phyloP scores from a whole-genome alignment of 164 flowering plant genomes.

The Chloranthus sessilifolius region DNA sequence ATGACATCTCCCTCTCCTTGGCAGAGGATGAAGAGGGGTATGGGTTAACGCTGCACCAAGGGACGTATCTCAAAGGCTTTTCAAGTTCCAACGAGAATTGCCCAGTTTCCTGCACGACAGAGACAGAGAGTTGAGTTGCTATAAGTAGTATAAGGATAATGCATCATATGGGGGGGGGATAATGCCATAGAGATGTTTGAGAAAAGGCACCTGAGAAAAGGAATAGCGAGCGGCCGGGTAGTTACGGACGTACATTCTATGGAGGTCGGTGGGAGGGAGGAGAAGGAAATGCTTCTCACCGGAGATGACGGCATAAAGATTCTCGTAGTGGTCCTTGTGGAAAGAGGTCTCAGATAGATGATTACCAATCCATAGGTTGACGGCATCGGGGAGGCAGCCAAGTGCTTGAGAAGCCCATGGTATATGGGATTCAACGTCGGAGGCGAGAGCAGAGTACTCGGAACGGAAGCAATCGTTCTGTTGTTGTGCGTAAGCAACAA shows the following conservation, averaged over 20 bases:
- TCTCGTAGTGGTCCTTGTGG: conserved; percentile 98
- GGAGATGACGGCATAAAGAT: conserved; percentile 75
- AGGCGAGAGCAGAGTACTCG: conserved; percentile 49
- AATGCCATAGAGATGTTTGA: not conserved
- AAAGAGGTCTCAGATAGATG: conserved; percentile 69
- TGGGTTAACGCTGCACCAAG: conserved; percentile 96
- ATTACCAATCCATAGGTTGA: conserved; percentile 89
- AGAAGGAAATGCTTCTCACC: conserved; percentile 89
- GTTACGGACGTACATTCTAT: conserved; percentile 64
- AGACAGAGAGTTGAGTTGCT: not conserved
- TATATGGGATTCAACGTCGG: conserved; percentile 64
- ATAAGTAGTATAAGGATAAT: conserved; percentile 1
- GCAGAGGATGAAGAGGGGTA: conserved; percentile 45
- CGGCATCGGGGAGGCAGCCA: conserved; percentile 83
- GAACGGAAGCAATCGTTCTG: conserved; percentile 83
- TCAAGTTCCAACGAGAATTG: conserved; percentile 67
- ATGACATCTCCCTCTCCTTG: conserved; percentile 30
- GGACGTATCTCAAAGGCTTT: conserved; percentile 59
- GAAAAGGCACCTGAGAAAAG: conserved; percentile 56
- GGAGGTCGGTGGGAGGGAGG: conserved; percentile 92
- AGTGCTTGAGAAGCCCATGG: conserved; percentile 84
- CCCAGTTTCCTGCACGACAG: conserved; percentile 38
- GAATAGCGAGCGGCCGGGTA: conserved; percentile 76
- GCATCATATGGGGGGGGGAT: not conserved
- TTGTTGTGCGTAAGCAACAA: conserved; percentile 78